These are phyloP conservation scores for Aspergillus bridgeri DNA, from an alignment of 495 filamentous ascomycete genomes.

Conservation along the genomic window DNA sequence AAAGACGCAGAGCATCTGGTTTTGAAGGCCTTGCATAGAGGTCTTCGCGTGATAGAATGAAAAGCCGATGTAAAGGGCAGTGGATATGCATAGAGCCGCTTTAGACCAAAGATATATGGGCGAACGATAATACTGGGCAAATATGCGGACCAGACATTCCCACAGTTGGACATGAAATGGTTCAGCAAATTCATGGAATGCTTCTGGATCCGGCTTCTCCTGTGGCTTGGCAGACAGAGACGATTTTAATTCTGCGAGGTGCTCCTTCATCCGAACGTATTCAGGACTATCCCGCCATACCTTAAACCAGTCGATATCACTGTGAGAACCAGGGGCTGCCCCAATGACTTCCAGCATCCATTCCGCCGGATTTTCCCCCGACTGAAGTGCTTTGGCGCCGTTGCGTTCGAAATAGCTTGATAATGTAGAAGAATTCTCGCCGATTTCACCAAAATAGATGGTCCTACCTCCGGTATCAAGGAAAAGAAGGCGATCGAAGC, in stretches of 20 bases:
- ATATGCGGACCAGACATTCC: conserved; percentile 50
- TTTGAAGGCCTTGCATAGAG: conserved; percentile 77
- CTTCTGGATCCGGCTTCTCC: conserved; percentile 28
- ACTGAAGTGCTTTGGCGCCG: conserved; percentile 65
- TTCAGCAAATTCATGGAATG: conserved; percentile 51
- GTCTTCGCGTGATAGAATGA: conserved; percentile 78
- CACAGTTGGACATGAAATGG: conserved; percentile 51
- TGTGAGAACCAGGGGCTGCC: conserved; percentile 74
- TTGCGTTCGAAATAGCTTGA: conserved; percentile 78
- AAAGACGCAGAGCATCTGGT: conserved; percentile 89
- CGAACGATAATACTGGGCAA: conserved; percentile 58
- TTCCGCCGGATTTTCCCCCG: conserved; percentile 80
- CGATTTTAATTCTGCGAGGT: conserved; percentile 65
- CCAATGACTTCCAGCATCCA: conserved; percentile 97
- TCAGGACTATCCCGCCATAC: conserved; percentile 78
- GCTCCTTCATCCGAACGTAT: conserved; percentile 59
- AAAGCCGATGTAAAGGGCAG: conserved; percentile 81
- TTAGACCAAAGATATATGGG: conserved; percentile 60
- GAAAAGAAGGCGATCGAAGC: conserved; percentile 90
- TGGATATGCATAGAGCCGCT: conserved; percentile 48
- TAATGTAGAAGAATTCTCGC: conserved; percentile 71
- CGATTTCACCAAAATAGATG: conserved; percentile 90
- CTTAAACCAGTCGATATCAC: conserved; percentile 77
- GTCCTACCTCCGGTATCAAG: conserved; percentile 76
- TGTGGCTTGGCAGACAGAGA: conserved; percentile 46